phyloP scores from a whole-genome alignment of 495 filamentous ascomycete species.

The Aspergillus diversus region DNA sequence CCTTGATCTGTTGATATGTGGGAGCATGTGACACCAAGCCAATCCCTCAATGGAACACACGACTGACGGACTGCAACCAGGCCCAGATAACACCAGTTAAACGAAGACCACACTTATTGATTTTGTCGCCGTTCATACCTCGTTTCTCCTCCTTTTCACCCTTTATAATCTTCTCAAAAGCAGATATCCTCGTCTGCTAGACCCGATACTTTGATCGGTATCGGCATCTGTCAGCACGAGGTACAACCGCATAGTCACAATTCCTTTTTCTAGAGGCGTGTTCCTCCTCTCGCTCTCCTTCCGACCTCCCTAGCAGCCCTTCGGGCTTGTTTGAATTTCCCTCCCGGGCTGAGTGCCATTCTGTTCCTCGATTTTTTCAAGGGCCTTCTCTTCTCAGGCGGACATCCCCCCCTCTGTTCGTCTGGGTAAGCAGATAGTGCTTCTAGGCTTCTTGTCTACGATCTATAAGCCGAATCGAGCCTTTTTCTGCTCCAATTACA shows the following conservation, averaged over 20 bases:
- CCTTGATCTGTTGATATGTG: slow-evolving; percentile 13
- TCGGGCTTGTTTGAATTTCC: slow-evolving; percentile 34
- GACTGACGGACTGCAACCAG: slow-evolving; percentile 46
- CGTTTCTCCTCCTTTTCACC: slow-evolving; percentile 14
- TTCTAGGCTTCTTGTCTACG: slow-evolving; percentile 50
- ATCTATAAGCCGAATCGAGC: slow-evolving; percentile 34
- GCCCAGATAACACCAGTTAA: slow-evolving; percentile 81
- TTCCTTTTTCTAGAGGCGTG: slow-evolving; percentile 82
- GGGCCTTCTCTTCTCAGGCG: slow-evolving; percentile 95
- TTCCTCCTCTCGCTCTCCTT: slow-evolving; percentile 76
- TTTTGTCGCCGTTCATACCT: slow-evolving; percentile 8
- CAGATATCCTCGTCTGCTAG: slow-evolving; percentile 85
- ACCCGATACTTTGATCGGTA: slow-evolving; percentile 87
- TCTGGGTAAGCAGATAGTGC: slow-evolving; percentile 76
- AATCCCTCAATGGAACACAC: slow-evolving; percentile 5
- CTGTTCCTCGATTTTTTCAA: slow-evolving; percentile 57
- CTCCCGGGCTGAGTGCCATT: slow-evolving; percentile 65
- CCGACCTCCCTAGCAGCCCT: slow-evolving; percentile 83
- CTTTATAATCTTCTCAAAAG: slow-evolving; percentile 37
- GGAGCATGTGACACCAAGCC: no score
- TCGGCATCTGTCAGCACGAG: slow-evolving; percentile 82
- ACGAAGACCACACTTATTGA: slow-evolving; percentile 7
- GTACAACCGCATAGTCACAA: slow-evolving; percentile 70
- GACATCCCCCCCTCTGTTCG: slow-evolving; percentile 77
- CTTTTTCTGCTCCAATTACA: slow-evolving; percentile 16